Evolutionary conservation across 441 rosid species (phyloP).

Genomic region (Erodium texanum): DNA sequence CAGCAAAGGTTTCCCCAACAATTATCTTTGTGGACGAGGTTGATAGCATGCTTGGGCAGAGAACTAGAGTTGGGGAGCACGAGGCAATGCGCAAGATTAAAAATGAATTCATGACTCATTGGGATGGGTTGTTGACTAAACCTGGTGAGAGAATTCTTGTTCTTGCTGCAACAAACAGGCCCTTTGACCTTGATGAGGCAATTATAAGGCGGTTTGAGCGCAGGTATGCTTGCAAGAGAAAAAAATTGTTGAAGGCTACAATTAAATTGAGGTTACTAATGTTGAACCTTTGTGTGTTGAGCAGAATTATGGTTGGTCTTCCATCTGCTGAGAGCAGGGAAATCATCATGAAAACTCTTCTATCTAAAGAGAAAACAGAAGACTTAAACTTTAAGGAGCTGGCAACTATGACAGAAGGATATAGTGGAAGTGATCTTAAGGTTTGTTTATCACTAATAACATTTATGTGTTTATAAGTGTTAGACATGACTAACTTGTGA

Average conservation of each 20-base stretch:
- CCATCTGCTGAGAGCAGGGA: conserved; percentile 78
- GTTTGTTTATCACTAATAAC: conserved; percentile 31
- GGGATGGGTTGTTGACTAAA: conserved; percentile 93
- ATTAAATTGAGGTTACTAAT: background rate
- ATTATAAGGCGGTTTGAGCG: conserved; percentile 95
- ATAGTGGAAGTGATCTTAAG: conserved; percentile 94
- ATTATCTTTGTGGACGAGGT: conserved; percentile 97
- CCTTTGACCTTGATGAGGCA: conserved; percentile 98
- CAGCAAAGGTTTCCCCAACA: conserved; percentile 91
- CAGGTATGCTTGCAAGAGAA: conserved; percentile 37
- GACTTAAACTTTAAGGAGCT: conserved; percentile 78
- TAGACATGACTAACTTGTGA: conserved; percentile 4
- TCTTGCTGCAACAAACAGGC: conserved; percentile 98
- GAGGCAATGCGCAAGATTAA: conserved; percentile 98
- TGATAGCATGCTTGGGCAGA: conserved; percentile 96
- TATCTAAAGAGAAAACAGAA: conserved; percentile 76
- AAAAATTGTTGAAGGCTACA: background rate
- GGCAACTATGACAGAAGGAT: conserved; percentile 83
- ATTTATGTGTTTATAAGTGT: background rate
- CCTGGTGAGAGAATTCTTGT: conserved; percentile 75
- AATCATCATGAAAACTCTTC: conserved; percentile 68
- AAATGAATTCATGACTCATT: conserved; percentile 94
- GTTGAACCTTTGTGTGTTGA: background rate
- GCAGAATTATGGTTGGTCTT: conserved; percentile 92
- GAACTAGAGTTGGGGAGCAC: conserved; percentile 93